Percentiles rank a stretch among this genome's conserved stretches.
These are phyloP conservation scores for Leptographium flavum DNA, from an alignment of 2,329 filamentous ascomycete genomes.

Conservation along the genomic window DNA sequence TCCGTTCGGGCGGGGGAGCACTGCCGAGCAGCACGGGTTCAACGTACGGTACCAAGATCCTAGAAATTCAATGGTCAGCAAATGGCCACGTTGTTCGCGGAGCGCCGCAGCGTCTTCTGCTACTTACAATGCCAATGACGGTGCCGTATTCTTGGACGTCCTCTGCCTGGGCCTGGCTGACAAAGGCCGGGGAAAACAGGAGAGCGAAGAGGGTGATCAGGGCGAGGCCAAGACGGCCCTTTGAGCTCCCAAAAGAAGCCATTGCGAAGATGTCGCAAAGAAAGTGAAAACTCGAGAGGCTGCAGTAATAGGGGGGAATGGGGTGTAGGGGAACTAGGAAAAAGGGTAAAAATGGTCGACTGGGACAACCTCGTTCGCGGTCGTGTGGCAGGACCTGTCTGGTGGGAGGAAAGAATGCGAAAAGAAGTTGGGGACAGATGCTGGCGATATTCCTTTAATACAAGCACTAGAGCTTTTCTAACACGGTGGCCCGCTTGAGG, in stretches of 20 bases:
- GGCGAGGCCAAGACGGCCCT: slow-evolving; percentile 56
- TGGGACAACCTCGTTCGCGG: not conserved
- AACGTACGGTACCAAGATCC: slow-evolving; percentile 55
- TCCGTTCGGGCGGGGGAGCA: too few relatives aligned
- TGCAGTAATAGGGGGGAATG: not conserved
- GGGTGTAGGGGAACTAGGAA: not conserved
- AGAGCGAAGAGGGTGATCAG: slow-evolving; percentile 83
- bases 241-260: slow-evolving; percentile 11
- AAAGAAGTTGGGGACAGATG: not conserved
- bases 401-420: not conserved
- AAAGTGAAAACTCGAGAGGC: too few relatives aligned
- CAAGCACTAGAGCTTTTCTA: slow-evolving; percentile 7
- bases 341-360: not conserved
- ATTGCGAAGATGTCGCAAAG: slow-evolving; percentile 3
- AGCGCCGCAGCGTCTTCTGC: too few relatives aligned
- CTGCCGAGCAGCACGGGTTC: not conserved
- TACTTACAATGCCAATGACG: slow-evolving; percentile 69
- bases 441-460: slow-evolving; percentile 3
- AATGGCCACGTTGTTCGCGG: too few relatives aligned
- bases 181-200: slow-evolving; percentile 75
- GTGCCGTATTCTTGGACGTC: slow-evolving; percentile 70
- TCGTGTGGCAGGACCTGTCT: not conserved
- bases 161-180: slow-evolving; percentile 60
- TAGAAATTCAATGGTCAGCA: slow-evolving; percentile 3
- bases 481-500: slow-evolving; percentile 10